Base-by-base conservation (phyloP, 169 alveolate genomes). In the Toxoplasma gondii region DNA sequence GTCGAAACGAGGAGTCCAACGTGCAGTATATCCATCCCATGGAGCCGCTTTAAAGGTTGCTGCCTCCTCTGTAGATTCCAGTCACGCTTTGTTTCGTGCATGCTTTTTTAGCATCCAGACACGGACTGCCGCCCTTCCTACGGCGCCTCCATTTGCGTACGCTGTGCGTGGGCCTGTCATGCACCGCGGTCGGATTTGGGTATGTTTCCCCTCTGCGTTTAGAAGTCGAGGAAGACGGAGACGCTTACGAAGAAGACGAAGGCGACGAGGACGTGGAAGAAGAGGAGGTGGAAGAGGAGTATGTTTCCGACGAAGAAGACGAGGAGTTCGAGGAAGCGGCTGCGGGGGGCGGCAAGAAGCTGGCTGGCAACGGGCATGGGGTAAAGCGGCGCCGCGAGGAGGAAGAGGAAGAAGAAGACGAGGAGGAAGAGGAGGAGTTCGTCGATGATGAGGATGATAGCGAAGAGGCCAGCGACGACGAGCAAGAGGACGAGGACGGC, bases 401-500 rank as follows among this genome's bases (percentile, higher is more conserved):
- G 49, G 84, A n/a, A 2, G 84, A 74, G 41, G 84, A 74, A 16
- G 84, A 74, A n/a, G 84, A 74, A n/a, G 84, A 74, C 24, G 84
- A 74, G n/a, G 84, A 31, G 19, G 38, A 31, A 22, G 84, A 31
- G 44, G 84, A 34, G 24, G 81, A n/a, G 41, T 24, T 29, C 19
- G 81, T n/a, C n/a, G 84, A 34, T 12, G 84, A 31, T 74, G 84
- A 36, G 1, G 84, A 36, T n/a, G 31, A 29, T 12, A 22, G 82
- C 84, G 84, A 31, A 44, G 84, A 74, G 17, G 36, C 4, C 31
- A n/a, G 36, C 31, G 41, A 69, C 9, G 81, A 24, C 31, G 84
- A 31, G 84, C 45, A 74, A 1, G 84, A 74, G 31, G 84, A 74
- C 44, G 84, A 36, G 44, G 39, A 24, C 81, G 81, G 19, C 38